Conservation (phyloP, 768 basidiomycete genomes). For the Suillus bovinus region DNA sequence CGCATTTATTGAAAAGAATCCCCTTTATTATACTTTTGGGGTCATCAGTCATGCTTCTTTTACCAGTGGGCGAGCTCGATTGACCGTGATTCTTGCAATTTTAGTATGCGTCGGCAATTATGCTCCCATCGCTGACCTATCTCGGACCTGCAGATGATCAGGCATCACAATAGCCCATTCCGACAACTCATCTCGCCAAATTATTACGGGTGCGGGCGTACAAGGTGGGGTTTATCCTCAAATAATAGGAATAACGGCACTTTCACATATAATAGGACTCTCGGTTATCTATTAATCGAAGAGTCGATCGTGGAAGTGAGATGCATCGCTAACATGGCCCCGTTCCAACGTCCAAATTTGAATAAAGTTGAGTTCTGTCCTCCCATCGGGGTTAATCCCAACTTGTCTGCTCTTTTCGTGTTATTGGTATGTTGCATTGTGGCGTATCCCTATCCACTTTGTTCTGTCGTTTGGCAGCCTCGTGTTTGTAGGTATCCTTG, state of each 20-base stretch:
- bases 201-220: background rate
- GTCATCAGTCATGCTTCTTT: background rate
- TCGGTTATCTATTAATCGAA: conserved; percentile 6
- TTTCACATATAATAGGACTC: background rate
- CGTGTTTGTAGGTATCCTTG: conserved; percentile 9
- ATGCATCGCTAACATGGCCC: background rate
- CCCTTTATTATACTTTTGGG: conserved; percentile 1
- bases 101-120: conserved; percentile 4
- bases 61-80: background rate
- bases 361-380: conserved; percentile 6
- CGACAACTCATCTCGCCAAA: background rate
- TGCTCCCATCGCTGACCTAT: conserved; percentile 9
- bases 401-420: background rate
- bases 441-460: conserved; percentile 4
- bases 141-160: conserved; percentile 1
- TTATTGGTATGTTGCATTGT: background rate
- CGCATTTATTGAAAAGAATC: background rate
- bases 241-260: background rate
- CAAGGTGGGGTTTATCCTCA: background rate
- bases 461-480: conserved; percentile 1
- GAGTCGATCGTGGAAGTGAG: conserved; percentile 1
- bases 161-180: conserved; percentile 1
- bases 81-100: background rate
- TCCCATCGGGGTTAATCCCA: background rate
- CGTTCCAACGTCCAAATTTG: background rate